Base-by-base conservation (phyloP, 2,329 filamentous ascomycete genomes). In the Aspergillus felis region DNA sequence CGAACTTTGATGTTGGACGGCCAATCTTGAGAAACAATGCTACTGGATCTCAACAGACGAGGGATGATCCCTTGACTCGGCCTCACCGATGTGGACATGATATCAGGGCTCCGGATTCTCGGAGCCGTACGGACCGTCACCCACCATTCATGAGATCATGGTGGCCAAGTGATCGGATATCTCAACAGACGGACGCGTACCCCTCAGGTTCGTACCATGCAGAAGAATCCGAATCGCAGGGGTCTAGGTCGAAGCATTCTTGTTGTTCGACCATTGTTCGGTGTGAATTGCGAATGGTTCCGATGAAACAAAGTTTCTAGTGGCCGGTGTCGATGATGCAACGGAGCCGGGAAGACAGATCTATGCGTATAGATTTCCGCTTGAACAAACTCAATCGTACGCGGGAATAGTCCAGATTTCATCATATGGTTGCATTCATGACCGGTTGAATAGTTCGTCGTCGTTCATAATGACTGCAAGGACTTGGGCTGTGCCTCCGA, bases 391-490 rank as follows among this genome's bases (percentile, higher is more conserved):
- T 50, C 27, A 25, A 42, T 56, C 14, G 27, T 38, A 38, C 6
- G 17, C 32, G 14, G 32, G 32, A 38, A 38, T 17, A 38, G 32
- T 38, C 32, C 32, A 12, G 12, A 64, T 64, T 65, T 61, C 61
- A 64, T 65, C 62, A 65, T 64, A 61, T 32, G 38, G 61, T 63
- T 65, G 53, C 57, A 59, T 53, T 50, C 52, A 56, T 27, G 35
- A 28, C 32, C 32, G 32, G 14, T 27, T 48, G 29, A 25, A 46
- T 24, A 44, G 46, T 4, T 51, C 28, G 25, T 51, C 12, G 20
- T 46, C 12, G 42, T 46, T 46, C 42, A 46, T 46, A 8, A 46
- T 46, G 42, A 46, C 42, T 24, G 42, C 42, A 46, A 46, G 42
- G 42, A 46, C 42, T 46, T 24, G n/a, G 20, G 1, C 42, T 46